Percentiles rank a stretch among this genome's conserved stretches.
phyloP scores from a whole-genome alignment of 164 flowering plant species.

The Vitis amurensis region DNA sequence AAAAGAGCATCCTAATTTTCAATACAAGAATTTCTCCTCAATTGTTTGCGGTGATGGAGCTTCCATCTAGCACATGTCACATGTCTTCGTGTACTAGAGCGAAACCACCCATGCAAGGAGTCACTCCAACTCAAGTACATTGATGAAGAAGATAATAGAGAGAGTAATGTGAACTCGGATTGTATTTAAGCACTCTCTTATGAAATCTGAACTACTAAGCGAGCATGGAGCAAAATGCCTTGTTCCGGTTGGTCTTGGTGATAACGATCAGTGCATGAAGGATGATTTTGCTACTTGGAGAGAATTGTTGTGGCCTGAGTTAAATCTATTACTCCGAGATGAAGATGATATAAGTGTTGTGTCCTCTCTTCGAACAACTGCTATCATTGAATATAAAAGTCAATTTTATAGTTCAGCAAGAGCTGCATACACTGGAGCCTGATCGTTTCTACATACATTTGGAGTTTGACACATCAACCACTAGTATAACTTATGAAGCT shows the following conservation, averaged over 20 bases:
- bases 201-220: slow-evolving; percentile 33
- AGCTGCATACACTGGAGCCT: slow-evolving; percentile 84
- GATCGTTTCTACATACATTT: slow-evolving; percentile 92
- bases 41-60: no score
- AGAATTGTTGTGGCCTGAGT: slow-evolving; percentile 79
- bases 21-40: no score
- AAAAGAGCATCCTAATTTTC: no score
- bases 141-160: no score
- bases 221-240: slow-evolving; percentile 65
- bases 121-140: no score
- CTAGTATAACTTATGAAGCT: slow-evolving; percentile 62
- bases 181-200: no score
- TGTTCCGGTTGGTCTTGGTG: slow-evolving; percentile 66
- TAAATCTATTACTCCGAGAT: slow-evolving; percentile 67
- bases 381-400: slow-evolving; percentile 74
- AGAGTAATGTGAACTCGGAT: no score
- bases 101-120: no score
- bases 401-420: slow-evolving; percentile 70
- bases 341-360: slow-evolving; percentile 57
- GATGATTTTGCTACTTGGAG: slow-evolving; percentile 91
- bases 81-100: no score
- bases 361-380: slow-evolving; percentile 76
- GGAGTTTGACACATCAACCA: slow-evolving; percentile 80
- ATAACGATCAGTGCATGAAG: slow-evolving; percentile 85
- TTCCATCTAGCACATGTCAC: no score